phyloP scores from a whole-genome alignment of 768 basidiomycete species.

The Goffeauzyma gilvescens region DNA sequence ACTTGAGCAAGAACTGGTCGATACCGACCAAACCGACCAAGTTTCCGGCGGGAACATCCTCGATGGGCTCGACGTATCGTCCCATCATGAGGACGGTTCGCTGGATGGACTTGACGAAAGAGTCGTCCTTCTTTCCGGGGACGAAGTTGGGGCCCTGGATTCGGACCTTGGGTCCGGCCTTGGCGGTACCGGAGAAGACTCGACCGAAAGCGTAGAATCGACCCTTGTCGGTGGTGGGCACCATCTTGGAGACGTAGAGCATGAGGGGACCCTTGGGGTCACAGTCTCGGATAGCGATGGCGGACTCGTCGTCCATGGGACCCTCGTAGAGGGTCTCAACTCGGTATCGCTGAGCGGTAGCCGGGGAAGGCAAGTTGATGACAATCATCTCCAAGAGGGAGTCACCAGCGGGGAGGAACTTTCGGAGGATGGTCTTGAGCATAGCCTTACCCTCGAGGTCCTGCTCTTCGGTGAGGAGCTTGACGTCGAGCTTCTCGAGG shows the following conservation, averaged over 20 bases:
- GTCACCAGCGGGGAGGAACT: conserved; percentile 98
- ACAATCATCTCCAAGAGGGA: conserved; percentile 99
- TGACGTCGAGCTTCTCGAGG: conserved; percentile 90
- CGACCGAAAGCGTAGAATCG: conserved; percentile 99
- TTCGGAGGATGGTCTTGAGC: conserved; percentile 95
- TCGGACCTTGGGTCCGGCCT: conserved; percentile 91
- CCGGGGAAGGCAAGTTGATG: conserved; percentile 93
- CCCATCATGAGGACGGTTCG: conserved; percentile 99
- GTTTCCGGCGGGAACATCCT: conserved; percentile 98
- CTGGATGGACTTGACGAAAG: conserved; percentile 95
- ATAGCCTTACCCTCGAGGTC: conserved; percentile 89
- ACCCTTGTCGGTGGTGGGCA: conserved; percentile 98
- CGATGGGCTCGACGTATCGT: conserved; percentile 91
- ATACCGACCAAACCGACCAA: conserved; percentile 98
- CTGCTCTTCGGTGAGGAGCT: conserved; percentile 67
- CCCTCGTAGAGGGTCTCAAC: conserved; percentile 99
- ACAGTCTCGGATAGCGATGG: conserved; percentile 94
- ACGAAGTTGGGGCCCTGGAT: conserved; percentile 98
- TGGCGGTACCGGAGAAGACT: conserved; percentile 97
- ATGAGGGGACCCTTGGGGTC: conserved; percentile 91
- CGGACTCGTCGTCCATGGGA: conserved; percentile 99
- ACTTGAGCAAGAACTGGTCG: conserved; percentile 99
- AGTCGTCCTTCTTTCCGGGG: conserved; percentile 95
- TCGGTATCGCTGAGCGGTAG: conserved; percentile 93
- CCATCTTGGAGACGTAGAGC: conserved; percentile 99